Percentiles rank a stretch among this genome's conserved stretches.
Conservation (phyloP, 306 rosid genomes). For the Arachis hypogaea region DNA sequence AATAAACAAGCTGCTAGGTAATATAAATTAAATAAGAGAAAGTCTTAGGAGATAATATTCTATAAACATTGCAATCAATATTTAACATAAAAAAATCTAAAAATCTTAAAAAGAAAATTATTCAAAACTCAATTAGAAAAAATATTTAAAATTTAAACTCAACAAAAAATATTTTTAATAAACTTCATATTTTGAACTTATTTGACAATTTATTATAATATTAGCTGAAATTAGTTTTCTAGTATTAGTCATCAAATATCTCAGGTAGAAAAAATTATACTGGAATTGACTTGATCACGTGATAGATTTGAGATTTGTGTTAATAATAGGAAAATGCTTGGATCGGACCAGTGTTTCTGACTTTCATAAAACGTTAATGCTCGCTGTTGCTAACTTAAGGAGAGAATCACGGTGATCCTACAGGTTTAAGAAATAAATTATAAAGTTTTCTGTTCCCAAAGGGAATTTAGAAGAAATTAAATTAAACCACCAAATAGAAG, state of each 20-base stretch:
- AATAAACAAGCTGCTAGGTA: too few relatives aligned
- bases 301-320: conserved; percentile 22
- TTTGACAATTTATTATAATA: too few relatives aligned
- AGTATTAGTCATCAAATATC: not conserved
- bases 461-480: not conserved
- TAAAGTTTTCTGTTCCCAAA: not conserved
- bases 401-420: conserved; percentile 35
- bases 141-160: too few relatives aligned
- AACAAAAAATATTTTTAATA: too few relatives aligned
- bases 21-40: too few relatives aligned
- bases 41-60: too few relatives aligned
- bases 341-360: conserved; percentile 29
- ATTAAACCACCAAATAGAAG: not conserved
- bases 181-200: too few relatives aligned
- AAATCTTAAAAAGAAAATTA: too few relatives aligned
- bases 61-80: too few relatives aligned
- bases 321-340: not conserved
- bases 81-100: too few relatives aligned
- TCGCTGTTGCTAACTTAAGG: conserved; percentile 24
- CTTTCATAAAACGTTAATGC: not conserved
- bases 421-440: not conserved
- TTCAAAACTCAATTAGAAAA: too few relatives aligned
- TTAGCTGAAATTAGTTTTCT: not conserved
- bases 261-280: not conserved
- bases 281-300: conserved; percentile 28